Base-by-base conservation (phyloP, 2,329 filamentous ascomycete species). In the Ophiostoma sp. region DNA sequence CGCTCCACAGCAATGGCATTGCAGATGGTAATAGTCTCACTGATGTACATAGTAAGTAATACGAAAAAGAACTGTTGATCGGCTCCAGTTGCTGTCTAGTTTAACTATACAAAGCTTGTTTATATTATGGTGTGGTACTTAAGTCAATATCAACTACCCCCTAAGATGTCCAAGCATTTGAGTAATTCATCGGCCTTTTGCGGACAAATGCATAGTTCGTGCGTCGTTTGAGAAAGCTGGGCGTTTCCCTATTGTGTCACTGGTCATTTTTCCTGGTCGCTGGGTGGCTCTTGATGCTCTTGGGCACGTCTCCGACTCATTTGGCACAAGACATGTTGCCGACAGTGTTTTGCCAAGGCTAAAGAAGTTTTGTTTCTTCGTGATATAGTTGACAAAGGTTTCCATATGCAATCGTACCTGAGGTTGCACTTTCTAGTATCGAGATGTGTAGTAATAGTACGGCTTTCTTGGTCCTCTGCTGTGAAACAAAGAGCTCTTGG, bases 341-440 rank as follows among this genome's bases (percentile, higher is more conserved):
- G 23, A 20, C 27, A 33, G 57, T 62, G 57, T 62, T 35, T 62
- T 62, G 27, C 57, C 57, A 62, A 33, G 57, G 15, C 57, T 62
- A 27, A 48, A 4, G 3, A 48, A 4, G 3, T 62, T 62, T 62
- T 31, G 23, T 35, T 62, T 62, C n/a, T 62, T 31, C 27, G 23
- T 62, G 57, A 1, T 13, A 27, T 5, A 7, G 44, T 48, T 48
- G 44, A n/a, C 44, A n/a, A 27, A 57, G 27, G 23, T 57, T 31
- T 57, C 52, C 52, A 57, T 20, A 62, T 62, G 23, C 57, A 33
- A 17, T 62, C 52, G 57, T 27, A 62, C 33, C 27, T 33, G 6
- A 57, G 52, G 23, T 57, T 27, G 23, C 23, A 15, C 39, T 41
- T 41, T 41, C 11, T 41, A 54, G 52, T 57, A 57, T 54, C 52